Base-by-base conservation (phyloP, 371 early-diverging fungal species). In the Mortierella sp. region DNA sequence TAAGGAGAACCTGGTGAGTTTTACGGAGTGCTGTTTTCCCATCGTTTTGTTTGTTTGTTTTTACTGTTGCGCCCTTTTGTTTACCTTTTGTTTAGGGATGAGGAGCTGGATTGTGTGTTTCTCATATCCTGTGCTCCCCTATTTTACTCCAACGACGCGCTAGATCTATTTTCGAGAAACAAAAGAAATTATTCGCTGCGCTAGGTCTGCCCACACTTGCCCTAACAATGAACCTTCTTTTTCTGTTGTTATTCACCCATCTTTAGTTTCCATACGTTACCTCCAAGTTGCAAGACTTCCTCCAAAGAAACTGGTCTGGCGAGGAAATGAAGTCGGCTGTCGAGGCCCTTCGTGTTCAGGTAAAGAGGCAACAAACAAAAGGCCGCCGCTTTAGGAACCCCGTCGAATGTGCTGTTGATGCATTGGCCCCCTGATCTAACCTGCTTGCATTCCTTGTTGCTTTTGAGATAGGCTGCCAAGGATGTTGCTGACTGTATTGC, bases 181-280 rank as follows among this genome's bases (percentile, higher is more conserved):
- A 5, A 44, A n/a, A n/a, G 16, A 34, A 61, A 34, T 61, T 61
- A 34, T 31, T 16, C 37, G 31, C 19, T 19, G 19, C 34, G 64
- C 19, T 34, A 34, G 37, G 9, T 64, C n/a, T 64, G 34, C 61
- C 11, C 61, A 61, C 61, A 61, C 28, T 28, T 61, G 14, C 21
- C 9, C 59, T 14, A 28, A 6, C 14, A 64, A 40, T 9, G 43
- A 67, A 37, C 21, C 67, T 37, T 37, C 37, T 67, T 28, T 40
- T 34, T 67, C 21, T 40, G 24, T 67, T 21, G 34, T 67, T 40
- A 9, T 16, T 16, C 24, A 37, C 24, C 21, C 0, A 28, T 28
- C 31, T n/a, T 31, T 75, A 93, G 91, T 98, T 98, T 80, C 97
- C 98, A 8, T 96, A 95, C 88, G 94, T 96, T 40, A 83, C 87